Conservation (phyloP, 441 rosid genomes). For the Gossypium davidsonii region DNA sequence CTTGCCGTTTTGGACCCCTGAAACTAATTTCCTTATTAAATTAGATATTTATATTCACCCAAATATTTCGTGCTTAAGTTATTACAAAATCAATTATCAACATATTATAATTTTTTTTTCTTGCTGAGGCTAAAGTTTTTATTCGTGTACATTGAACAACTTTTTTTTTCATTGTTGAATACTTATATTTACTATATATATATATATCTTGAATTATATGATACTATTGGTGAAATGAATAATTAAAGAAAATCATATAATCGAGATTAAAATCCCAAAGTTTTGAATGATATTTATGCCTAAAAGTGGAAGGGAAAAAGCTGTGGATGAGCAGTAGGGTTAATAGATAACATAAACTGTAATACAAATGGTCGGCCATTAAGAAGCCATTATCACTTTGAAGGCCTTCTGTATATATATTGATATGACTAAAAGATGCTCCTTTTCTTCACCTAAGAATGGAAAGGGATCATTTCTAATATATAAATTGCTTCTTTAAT, state of each 20-base stretch:
- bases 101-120: no score
- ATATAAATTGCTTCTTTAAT: not conserved
- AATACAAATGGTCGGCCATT: slow-evolving; percentile 14
- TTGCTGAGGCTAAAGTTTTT: no score
- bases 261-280: not conserved
- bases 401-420: not conserved
- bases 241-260: not conserved
- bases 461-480: not conserved
- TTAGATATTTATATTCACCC: no score
- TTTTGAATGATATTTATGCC: not conserved
- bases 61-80: no score
- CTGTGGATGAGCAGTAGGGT: not conserved
- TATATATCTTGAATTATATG: no score
- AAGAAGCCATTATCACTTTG: slow-evolving; percentile 8
- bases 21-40: no score
- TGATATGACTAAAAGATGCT: slow-evolving; percentile 11
- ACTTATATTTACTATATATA: not conserved
- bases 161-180: not conserved
- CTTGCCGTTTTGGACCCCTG: no score
- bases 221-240: no score
- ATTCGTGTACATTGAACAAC: not conserved
- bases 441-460: not conserved
- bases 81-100: no score
- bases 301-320: not conserved
- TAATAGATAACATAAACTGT: not conserved